These are phyloP conservation scores for Talaromyces sp. DNA, from an alignment of 2,329 filamentous ascomycete species.

Conservation along the genomic window DNA sequence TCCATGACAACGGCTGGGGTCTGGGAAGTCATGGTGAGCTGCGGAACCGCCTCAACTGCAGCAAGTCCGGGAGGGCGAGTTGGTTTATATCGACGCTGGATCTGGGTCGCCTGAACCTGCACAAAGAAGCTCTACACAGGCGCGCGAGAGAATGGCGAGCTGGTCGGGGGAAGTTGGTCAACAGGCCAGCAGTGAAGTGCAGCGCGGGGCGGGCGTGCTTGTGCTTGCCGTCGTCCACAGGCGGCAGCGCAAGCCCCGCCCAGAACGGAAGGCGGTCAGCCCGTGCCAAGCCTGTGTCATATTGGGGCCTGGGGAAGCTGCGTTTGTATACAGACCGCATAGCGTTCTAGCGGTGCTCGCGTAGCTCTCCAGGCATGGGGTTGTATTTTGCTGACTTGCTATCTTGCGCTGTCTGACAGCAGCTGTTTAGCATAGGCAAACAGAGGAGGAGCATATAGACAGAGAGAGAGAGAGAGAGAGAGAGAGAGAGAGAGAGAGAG, in stretches of 20 bases:
- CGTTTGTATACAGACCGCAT: background rate
- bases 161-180: background rate
- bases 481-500: background rate
- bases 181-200: background rate
- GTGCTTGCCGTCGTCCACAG: background rate
- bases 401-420: background rate
- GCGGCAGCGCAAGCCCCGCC: background rate
- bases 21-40: slow-evolving; percentile 77
- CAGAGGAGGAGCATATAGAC: background rate
- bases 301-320: background rate
- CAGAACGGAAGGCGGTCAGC: background rate
- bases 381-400: background rate
- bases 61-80: background rate
- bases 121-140: background rate
- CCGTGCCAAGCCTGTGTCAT: background rate
- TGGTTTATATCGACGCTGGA: background rate
- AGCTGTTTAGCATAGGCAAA: background rate
- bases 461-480: background rate
- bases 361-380: background rate
- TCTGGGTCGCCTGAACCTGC: background rate
- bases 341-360: background rate
- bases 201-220: background rate
- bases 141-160: background rate
- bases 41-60: slow-evolving; percentile 1
- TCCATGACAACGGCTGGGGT: slow-evolving; percentile 99